A percentile compares a stretch with the other conserved stretches of the same genome.
These are phyloP conservation scores for Penicillium vulpinum DNA, from an alignment of 2,329 filamentous ascomycete species.

Conservation along the genomic window DNA sequence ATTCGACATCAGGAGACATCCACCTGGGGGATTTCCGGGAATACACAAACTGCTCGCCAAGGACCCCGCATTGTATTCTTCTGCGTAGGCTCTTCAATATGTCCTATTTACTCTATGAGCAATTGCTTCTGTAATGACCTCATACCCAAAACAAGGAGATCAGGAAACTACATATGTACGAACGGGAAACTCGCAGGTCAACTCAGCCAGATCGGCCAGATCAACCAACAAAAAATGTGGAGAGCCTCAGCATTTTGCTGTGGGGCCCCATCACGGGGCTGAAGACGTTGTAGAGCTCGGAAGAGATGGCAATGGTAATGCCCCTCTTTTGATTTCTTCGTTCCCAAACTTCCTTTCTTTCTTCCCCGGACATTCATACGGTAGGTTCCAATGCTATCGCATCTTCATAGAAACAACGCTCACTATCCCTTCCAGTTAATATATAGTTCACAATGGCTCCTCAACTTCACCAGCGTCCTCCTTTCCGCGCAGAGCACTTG, in stretches of 20 bases:
- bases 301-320: constrained; percentile 9
- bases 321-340: constrained; percentile 19
- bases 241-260: constrained; percentile 16
- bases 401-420: not conserved
- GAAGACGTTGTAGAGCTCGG: not conserved
- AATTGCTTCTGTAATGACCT: not conserved
- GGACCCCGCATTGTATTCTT: not conserved
- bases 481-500: constrained; percentile 71
- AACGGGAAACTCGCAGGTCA: constrained; percentile 12
- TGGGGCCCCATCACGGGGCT: constrained; percentile 7
- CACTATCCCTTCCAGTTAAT: not conserved
- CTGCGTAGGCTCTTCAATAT: not conserved
- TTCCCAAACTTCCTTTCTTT: not conserved
- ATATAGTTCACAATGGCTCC: constrained; percentile 28
- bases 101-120: not conserved
- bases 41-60: not conserved
- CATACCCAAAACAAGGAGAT: not conserved
- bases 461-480: constrained; percentile 50
- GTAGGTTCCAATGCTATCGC: not conserved
- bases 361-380: not conserved
- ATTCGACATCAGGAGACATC: not conserved
- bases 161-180: constrained; percentile 5
- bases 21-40: not conserved
- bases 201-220: not conserved
- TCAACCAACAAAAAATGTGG: constrained; percentile 20